Percentiles rank a stretch among this genome's conserved stretches.
Evolutionary conservation across 352 stramenopile genomes (phyloP).

Genomic region (Elongisporangium prolatum): DNA sequence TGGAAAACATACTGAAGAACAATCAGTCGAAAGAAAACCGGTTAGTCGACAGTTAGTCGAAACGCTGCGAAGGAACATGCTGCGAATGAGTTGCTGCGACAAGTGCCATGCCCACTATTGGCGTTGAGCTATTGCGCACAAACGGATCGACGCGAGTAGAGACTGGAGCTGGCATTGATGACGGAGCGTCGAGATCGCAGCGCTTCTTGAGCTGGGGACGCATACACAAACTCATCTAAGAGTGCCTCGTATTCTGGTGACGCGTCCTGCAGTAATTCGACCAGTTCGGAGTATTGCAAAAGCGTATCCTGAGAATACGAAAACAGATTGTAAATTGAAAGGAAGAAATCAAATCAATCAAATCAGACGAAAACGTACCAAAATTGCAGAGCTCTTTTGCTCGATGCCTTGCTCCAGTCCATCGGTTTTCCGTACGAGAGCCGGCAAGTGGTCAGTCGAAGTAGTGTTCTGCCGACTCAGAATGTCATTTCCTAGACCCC

Average conservation of each 20-base stretch:
- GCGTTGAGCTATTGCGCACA: background rate
- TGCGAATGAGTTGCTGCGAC: background rate
- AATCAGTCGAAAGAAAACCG: background rate
- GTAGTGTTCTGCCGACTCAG: constrained; percentile 18
- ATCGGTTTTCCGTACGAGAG: constrained; percentile 17
- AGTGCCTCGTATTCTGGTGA: constrained; percentile 42
- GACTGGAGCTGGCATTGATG: background rate
- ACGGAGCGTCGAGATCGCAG: background rate
- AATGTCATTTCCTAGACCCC: constrained; percentile 20
- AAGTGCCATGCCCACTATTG: too few species aligned
- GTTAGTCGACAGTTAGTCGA: background rate
- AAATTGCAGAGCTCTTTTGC: constrained; percentile 45
- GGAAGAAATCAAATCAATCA: background rate
- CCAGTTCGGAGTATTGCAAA: constrained; percentile 50
- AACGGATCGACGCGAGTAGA: background rate
- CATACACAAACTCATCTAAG: constrained; percentile 3
- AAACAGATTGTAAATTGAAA: too few species aligned
- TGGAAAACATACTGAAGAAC: background rate
- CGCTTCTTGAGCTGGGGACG: background rate
- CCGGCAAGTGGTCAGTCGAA: constrained; percentile 2
- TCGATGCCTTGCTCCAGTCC: constrained; percentile 44
- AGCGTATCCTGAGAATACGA: constrained; percentile 67
- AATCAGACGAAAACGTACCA: constrained; percentile 22
- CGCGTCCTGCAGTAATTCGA: constrained; percentile 50
- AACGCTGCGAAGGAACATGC: background rate